Base-by-base conservation (phyloP, 2,329 filamentous ascomycete genomes). In the Phyllosticta paracitricarpa region DNA sequence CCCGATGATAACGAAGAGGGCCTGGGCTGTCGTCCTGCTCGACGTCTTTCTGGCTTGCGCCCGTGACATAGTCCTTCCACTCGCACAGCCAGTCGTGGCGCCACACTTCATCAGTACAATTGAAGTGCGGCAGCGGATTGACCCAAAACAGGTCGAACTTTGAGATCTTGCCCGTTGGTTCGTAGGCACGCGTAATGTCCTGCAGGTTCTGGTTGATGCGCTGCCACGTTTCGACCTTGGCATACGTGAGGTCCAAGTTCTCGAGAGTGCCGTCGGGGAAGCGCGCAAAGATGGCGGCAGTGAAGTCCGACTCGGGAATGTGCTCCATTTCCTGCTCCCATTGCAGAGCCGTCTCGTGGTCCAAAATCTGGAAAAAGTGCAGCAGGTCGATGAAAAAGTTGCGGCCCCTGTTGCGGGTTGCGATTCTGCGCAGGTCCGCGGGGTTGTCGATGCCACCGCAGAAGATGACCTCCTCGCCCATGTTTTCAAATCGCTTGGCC, bases 361-460 rank as follows among this genome's bases (percentile, higher is more conserved):
- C 55, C 51, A 62, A n/a, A 25, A 62, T 25, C 52, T 62, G 60
- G 56, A 62, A 62, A 26, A 62, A 62, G 35, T 62, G 60, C 55
- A 62, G 51, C 55, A 62, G 33, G 28, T 62, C 60, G 60, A 62
- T 62, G 60, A 62, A 30, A 26, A 62, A 62, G 30, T 58, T 62
- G 3, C 60, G 60, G 8, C 40, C 28, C 52, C 55, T 62, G 25
- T 57, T 24, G 25, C 60, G 56, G 4, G 58, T 51, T 33, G 58
- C 55, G 24, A 62, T 62, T 2, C 55, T 51, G 3, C 12, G 52
- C 60, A 62, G 26, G 35, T 62, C 60, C 2, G 60, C 60, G 10
- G 60, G 60, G n/a, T 62, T 62, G 51, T 62, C 60, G 30, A 62
- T 62, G 10, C 60, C 60, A 24, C 56, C 60, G 14, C 52, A 56